Conservation (phyloP, 225 moss, liverwort and hornwort genomes). For the Lunularia cruciata region DNA sequence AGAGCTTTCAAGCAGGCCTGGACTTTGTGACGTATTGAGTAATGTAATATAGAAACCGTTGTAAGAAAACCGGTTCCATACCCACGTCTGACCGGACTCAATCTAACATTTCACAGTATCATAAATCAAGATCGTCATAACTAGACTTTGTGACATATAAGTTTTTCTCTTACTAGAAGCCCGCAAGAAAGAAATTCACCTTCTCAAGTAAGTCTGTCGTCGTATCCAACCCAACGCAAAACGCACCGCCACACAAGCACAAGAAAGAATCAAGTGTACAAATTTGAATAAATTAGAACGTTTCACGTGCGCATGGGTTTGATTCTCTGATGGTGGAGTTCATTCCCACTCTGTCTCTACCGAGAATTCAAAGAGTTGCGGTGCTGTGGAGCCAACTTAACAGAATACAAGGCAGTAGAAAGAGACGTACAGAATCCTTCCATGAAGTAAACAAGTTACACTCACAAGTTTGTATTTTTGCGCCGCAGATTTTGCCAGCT, state of each 20-base stretch:
- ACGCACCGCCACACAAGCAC: slow-evolving; percentile 23
- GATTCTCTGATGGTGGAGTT: background rate
- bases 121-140: no score
- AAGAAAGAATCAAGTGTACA: slow-evolving; percentile 29
- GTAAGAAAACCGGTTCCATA: no score
- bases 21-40: no score
- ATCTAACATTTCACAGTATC: no score
- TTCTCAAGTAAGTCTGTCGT: slow-evolving; percentile 84
- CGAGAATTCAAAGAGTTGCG: no score
- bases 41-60: no score
- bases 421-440: background rate
- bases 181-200: slow-evolving; percentile 31
- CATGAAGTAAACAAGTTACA: background rate
- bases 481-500: slow-evolving; percentile 86
- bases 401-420: background rate
- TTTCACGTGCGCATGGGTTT: background rate
- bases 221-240: slow-evolving; percentile 9
- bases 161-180: background rate
- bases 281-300: background rate
- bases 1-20: no score
- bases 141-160: no score
- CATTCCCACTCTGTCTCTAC: no score
- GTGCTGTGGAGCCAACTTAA: background rate
- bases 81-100: no score
- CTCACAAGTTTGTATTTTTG: slow-evolving; percentile 99